Evolutionary conservation across 2,329 filamentous ascomycete genomes (phyloP), one percentile per base, ranked within the genome.

Genomic region (Scytalidium lignicola): DNA sequence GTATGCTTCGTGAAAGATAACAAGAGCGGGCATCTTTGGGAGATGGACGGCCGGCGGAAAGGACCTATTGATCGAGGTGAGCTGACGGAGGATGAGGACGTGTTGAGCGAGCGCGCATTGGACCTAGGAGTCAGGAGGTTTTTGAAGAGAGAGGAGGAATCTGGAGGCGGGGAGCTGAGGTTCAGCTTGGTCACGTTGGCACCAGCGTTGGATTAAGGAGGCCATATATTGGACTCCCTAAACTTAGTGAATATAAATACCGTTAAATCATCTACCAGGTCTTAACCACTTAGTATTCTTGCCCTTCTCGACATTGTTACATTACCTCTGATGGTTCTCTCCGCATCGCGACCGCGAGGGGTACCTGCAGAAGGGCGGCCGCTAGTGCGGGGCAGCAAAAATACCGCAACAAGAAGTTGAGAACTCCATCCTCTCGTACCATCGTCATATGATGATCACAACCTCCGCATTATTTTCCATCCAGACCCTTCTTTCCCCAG

Each of bases 1-100:
- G 92, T 97, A 42, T 95, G 89, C 64, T 97, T 97, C 67, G 87
- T 93, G 44, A 93, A 92, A 72, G 74, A 74, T 84, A 49, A 26
- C 69, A 72, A 45, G 82, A 89, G 65, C 84, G 86, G 46, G 77
- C 78, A 72, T 44, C 64, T 88, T 47, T 88, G 83, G 80, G 85
- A 88, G 65, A 67, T 89, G 66, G 85, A 88, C 67, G 85, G 85
- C n/a, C 65, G 82, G 50, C 70, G 84, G 50, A 87, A 83, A 60
- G 85, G 85, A 0, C 84, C 84, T 2, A 62, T 86, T 45, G 48
- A 60, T 21, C 49, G 61, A 44, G 62, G 62, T 6, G n/a, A 39
- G 18, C 67, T 91, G 39, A 72, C 59, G 0, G 67, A 69, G 1
- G 74, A 75, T 29, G 86, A 90, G 67, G 87, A 92, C 67, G 82